Percentiles rank a stretch among this genome's conserved stretches.
These are phyloP conservation scores for Tricholoma hemisulphureum DNA, from an alignment of 768 basidiomycete species.

Conservation along the genomic window DNA sequence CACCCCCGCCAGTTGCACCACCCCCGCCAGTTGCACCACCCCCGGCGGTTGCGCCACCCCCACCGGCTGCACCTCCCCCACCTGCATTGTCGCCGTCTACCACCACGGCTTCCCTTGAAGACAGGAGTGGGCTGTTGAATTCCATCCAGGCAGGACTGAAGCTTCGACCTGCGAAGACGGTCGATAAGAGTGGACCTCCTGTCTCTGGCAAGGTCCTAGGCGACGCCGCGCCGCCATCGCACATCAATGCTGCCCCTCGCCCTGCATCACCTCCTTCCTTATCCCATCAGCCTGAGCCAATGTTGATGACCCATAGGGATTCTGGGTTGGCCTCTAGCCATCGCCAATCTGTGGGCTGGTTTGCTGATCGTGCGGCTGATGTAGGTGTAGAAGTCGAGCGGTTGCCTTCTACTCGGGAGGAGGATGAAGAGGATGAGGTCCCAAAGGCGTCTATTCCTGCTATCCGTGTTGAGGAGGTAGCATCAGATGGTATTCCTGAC, in stretches of 20 bases:
- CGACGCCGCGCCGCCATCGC: constrained; percentile 64
- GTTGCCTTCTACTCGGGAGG: constrained; percentile 56
- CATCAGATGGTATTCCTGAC: constrained; percentile 43
- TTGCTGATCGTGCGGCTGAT: constrained; percentile 81
- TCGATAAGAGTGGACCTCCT: constrained; percentile 73
- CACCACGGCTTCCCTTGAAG: constrained; percentile 40
- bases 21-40: constrained; percentile 38
- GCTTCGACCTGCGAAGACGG: constrained; percentile 74
- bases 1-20: constrained; percentile 31
- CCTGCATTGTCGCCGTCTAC: constrained; percentile 29
- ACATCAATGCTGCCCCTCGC: constrained; percentile 55
- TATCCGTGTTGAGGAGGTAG: constrained; percentile 53
- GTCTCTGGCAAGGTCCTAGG: constrained; percentile 79
- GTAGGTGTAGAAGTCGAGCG: constrained; percentile 38
- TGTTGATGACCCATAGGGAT: constrained; percentile 24
- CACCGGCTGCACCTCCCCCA: constrained; percentile 31
- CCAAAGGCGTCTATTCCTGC: constrained; percentile 42
- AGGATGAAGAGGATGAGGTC: constrained; percentile 56
- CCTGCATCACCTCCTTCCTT: constrained; percentile 42
- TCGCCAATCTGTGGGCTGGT: constrained; percentile 89
- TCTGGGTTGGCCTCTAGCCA: constrained; percentile 38
- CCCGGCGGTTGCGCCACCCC: constrained; percentile 35
- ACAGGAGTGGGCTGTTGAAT: constrained; percentile 63
- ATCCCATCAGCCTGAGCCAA: constrained; percentile 25
- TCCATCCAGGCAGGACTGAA: constrained; percentile 78